phyloP scores from a whole-genome alignment of 2,329 filamentous ascomycete genomes.

The Aschersonia sp. region DNA sequence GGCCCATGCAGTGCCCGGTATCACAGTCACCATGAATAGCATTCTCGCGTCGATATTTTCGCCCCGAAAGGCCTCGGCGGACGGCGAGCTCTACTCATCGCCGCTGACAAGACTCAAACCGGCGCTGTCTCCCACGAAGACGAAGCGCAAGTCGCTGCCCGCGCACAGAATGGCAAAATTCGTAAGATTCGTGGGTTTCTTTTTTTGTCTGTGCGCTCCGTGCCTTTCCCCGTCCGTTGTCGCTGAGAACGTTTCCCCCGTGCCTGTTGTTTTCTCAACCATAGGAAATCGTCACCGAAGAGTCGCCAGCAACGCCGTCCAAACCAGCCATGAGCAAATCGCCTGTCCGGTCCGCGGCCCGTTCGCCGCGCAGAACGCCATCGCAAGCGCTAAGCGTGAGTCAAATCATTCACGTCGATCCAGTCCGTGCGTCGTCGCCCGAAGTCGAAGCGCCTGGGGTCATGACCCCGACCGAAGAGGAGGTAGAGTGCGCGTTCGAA shows the following conservation, averaged over 20 bases:
- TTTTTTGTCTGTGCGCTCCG: not conserved
- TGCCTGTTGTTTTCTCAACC: not conserved
- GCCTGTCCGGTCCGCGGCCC: not conserved
- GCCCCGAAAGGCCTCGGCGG: not conserved
- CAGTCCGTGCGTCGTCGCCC: no score
- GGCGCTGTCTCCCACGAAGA: not conserved
- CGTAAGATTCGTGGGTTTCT: conserved; percentile 1
- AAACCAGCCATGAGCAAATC: not conserved
- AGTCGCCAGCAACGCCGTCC: not conserved
- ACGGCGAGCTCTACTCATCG: not conserved
- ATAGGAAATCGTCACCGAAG: not conserved
- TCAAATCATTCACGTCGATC: not conserved
- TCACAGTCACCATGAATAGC: not conserved
- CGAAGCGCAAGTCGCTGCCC: conserved; percentile 1
- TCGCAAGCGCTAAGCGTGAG: not conserved
- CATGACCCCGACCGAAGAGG: not conserved
- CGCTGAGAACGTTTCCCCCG: not conserved
- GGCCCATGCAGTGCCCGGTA: not conserved
- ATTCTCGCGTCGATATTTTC: conserved; percentile 2
- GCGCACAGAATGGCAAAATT: not conserved
- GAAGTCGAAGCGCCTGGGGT: not conserved
- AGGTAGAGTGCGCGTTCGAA: conserved; percentile 8
- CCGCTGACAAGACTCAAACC: conserved; percentile 1
- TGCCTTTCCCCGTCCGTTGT: no score
- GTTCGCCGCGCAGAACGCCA: not conserved